phyloP scores from a whole-genome alignment of 352 stramenopile species.

The Phytopythium aichiense region DNA sequence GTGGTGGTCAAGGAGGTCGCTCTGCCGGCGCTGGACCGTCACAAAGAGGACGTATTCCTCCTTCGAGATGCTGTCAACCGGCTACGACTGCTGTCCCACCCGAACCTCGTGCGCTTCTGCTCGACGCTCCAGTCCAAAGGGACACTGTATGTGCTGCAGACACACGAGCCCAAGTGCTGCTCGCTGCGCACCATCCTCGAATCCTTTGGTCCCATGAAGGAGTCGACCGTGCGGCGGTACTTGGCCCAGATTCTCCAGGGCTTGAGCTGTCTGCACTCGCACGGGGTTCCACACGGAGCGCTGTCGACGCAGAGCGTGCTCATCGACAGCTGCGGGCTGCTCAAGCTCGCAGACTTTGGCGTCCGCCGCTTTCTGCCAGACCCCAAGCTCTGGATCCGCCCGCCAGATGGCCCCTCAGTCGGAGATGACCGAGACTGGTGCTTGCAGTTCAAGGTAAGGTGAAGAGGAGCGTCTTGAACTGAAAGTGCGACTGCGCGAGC shows the following conservation, averaged over 20 bases:
- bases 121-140: slow-evolving; percentile 26
- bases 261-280: slow-evolving; percentile 41
- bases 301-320: slow-evolving; percentile 41
- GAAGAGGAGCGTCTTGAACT: no score
- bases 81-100: slow-evolving; percentile 35
- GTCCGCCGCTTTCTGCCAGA: slow-evolving; percentile 14
- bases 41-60: slow-evolving; percentile 6
- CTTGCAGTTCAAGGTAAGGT: slow-evolving; percentile 12
- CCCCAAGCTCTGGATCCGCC: neutral
- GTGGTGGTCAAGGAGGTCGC: slow-evolving; percentile 17
- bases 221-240: slow-evolving; percentile 64
- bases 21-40: slow-evolving; percentile 1
- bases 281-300: slow-evolving; percentile 39
- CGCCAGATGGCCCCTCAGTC: neutral
- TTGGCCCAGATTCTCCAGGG: slow-evolving; percentile 53
- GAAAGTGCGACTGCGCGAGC: no score
- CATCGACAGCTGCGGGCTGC: slow-evolving; percentile 55
- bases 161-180: slow-evolving; percentile 31
- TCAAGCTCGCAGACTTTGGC: slow-evolving; percentile 57
- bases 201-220: slow-evolving; percentile 72
- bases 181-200: slow-evolving; percentile 53
- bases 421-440: slow-evolving; percentile 17
- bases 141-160: slow-evolving; percentile 37
- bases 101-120: slow-evolving; percentile 37
- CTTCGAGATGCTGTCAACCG: slow-evolving; percentile 33